Evolutionary conservation across 1,139 yeast genomes (phyloP), one percentile per base, ranked within the genome.

Genomic region (Hansenula sp.): DNA sequence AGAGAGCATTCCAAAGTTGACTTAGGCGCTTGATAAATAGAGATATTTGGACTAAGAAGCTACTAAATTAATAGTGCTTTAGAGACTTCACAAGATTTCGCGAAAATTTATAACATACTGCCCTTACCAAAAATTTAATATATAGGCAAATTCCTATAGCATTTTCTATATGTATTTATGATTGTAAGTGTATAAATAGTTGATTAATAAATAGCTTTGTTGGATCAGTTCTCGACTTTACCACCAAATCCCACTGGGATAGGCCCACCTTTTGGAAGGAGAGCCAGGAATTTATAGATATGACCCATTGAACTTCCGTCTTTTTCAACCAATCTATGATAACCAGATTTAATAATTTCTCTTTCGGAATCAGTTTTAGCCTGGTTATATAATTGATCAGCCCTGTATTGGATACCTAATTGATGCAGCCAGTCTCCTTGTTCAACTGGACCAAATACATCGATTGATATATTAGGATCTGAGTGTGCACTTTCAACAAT

Each of bases 401-500:
- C 77, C 30, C 96, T 68, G 45, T 81, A 76, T 0, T 86, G 90
- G 32, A 87, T 77, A 0, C 96, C 96, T 68, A 86, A 65, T 26
- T 73, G 71, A 53, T 84, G 86, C 25, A 87, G 68, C 82, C 89
- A 87, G 53, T 82, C 88, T 3, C 90, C 94, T 57, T 87, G 96
- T 38, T 79, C 79, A 1, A 75, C 73, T 0, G 92, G 86, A 0
- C 89, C 92, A 46, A 59, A 65, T 0, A 70, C 61, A 12, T 60
- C 60, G 18, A 64, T 64, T 1, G 45, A 13, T 56, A 25, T 18
- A 18, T 10, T 16, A 18, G 56, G 32, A 56, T 48, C 24, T 47
- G 53, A 48, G 21, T 44, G 36, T 2, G 70, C 68, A 5, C 70
- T 66, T 10, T 59, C 54, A 25, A 64, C 66, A 41, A 83, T 61